Evolutionary conservation across 2,329 filamentous ascomycete genomes (phyloP).

Genomic region (Colletotrichum chlorophyti): DNA sequence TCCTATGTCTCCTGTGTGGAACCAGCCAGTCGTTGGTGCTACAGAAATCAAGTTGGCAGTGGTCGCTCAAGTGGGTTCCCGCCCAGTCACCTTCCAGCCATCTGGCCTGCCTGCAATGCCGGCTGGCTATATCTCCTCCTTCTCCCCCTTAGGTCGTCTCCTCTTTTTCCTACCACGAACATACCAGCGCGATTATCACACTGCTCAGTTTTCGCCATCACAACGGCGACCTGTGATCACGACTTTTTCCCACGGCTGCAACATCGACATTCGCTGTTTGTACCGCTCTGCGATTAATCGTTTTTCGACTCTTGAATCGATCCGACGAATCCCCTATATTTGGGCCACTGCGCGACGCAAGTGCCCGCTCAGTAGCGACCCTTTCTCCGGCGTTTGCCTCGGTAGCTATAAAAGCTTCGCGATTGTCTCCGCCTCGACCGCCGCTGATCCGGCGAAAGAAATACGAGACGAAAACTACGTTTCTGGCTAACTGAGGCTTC

Average conservation of each 20-base stretch:
- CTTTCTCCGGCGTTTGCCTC: too few relatives aligned
- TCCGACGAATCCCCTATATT: not conserved
- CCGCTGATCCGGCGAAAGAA: too few relatives aligned
- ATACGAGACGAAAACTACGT: conserved; percentile 19
- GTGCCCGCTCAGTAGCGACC: conserved; percentile 20
- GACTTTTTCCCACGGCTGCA: not conserved
- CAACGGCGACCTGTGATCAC: conserved; percentile 8
- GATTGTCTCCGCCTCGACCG: not conserved
- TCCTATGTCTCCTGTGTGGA: too few relatives aligned
- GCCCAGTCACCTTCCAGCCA: conserved; percentile 8
- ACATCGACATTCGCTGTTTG: not conserved
- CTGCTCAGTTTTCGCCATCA: not conserved
- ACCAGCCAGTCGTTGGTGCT: conserved; percentile 11
- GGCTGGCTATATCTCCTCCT: conserved; percentile 19
- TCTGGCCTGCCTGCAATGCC: conserved; percentile 19
- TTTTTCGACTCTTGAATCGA: not conserved
- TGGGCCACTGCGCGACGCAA: conserved; percentile 17
- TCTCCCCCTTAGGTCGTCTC: conserved; percentile 17
- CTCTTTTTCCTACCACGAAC: conserved; percentile 24
- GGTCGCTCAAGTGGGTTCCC: conserved; percentile 22
- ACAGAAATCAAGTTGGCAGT: conserved; percentile 21
- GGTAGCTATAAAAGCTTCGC: not conserved
- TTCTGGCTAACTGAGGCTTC: conserved; percentile 26
- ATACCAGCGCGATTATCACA: conserved; percentile 7
- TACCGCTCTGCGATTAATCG: not conserved